A percentile compares a stretch with the other conserved stretches of the same genome.
Conservation (phyloP, 2,329 filamentous ascomycete species). For the Fusarium avenaceum region DNA sequence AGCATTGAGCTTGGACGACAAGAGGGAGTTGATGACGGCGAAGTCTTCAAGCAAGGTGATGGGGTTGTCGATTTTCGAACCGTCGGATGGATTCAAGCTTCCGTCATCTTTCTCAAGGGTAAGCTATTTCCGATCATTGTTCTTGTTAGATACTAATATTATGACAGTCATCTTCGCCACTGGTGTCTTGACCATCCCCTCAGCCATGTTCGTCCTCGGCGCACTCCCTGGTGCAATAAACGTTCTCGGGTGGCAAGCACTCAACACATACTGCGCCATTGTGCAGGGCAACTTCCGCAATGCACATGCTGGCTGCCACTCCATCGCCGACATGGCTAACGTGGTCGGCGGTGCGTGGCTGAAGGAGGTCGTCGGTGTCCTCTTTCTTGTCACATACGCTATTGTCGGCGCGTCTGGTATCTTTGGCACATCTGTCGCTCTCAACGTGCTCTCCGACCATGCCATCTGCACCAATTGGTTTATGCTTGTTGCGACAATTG, state of each 20-base stretch:
- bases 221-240: conserved; percentile 59
- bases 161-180: conserved; percentile 58
- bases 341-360: conserved; percentile 66
- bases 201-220: conserved; percentile 59
- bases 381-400: conserved; percentile 70
- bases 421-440: conserved; percentile 68
- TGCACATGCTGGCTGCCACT: conserved; percentile 56
- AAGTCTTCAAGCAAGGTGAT: conserved; percentile 61
- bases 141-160: not conserved
- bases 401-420: conserved; percentile 70
- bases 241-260: conserved; percentile 57
- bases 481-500: conserved; percentile 64
- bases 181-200: conserved; percentile 59
- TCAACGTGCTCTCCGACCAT: conserved; percentile 72
- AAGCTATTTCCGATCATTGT: not conserved
- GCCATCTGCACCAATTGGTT: conserved; percentile 71
- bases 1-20: conserved; percentile 42
- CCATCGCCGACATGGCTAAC: conserved; percentile 62
- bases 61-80: conserved; percentile 62
- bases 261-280: conserved; percentile 59
- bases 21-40: conserved; percentile 50
- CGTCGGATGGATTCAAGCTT: conserved; percentile 62
- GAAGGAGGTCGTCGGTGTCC: conserved; percentile 65
- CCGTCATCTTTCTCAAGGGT: conserved; percentile 63
- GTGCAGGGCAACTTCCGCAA: conserved; percentile 58